Evolutionary conservation across 108 stramenopile genomes (phyloP), one percentile per base, ranked within the genome.

Genomic region (Cyclotella atomus): DNA sequence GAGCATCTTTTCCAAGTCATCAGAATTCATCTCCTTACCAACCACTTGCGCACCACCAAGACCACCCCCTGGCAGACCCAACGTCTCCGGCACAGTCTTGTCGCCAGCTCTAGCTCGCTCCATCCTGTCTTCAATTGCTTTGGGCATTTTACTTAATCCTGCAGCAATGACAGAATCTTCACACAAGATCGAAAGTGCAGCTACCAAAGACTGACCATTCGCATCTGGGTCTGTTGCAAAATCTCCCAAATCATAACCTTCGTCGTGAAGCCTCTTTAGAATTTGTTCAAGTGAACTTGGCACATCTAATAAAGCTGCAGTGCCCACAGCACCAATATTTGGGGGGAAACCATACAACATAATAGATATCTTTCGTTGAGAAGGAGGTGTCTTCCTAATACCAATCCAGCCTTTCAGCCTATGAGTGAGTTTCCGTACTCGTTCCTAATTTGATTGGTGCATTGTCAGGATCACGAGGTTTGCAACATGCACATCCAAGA

Each of bases 261-360:
- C 85, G 35, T 80, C 41, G 65, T 81, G 65, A 20, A 94, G 53
- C 29, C 85, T 69, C 23, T 59, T 50, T 28, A 94, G 70, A 0
- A 94, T 25, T 19, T 73, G 66, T 36, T 90, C 87, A 1, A 90
- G 56, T 0, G 90, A 91, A 60, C 73, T 60, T 0, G 94, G 94
- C 14, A 95, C 94, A 59, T 95, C 91, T 43, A 95, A 59, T 47
- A 95, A 66, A 28, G 94, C 94, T 43, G 94, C 94, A 9, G 94
- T 95, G 19, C 94, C 94, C 14, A 93, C 90, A 15, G 94, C 94
- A 21, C 94, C 94, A 19, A 93, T 91, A 61, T 92, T 95, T 6
- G 94, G 94, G 24, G 94, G 94, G 59, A 95, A 95, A 1, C 94
- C 94, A 83, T 92, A 95, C 0, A 91, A 21, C 45, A 87, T 53